These are phyloP conservation scores for Eleusine coracana DNA, from an alignment of 176 grass and related monocot species.

Conservation along the genomic window DNA sequence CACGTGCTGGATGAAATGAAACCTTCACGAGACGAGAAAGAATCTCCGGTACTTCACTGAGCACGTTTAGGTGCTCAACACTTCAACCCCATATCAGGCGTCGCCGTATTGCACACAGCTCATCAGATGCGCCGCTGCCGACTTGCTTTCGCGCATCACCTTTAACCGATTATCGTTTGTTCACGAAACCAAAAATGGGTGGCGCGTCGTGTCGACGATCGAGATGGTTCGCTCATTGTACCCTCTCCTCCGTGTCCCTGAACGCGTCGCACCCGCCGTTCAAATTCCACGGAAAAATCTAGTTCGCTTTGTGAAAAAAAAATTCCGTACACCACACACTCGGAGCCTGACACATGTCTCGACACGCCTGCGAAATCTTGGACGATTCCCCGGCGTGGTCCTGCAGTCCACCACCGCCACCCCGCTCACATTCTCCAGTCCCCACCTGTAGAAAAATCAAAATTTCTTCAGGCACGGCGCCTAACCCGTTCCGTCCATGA, in stretches of 20 bases:
- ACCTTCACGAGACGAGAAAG: background rate
- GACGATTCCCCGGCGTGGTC: slow-evolving; percentile 17
- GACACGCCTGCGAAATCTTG: slow-evolving; percentile 34
- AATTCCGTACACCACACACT: background rate
- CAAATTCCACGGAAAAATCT: background rate
- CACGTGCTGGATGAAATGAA: background rate
- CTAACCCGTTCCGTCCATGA: background rate
- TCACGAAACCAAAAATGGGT: background rate
- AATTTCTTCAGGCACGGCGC: too few relatives aligned
- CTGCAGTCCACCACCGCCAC: background rate
- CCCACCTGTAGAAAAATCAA: background rate
- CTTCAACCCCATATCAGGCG: too few relatives aligned
- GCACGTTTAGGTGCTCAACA: too few relatives aligned
- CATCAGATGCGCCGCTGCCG: background rate
- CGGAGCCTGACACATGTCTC: background rate
- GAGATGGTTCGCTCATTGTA: background rate
- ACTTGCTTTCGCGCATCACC: background rate
- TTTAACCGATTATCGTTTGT: background rate
- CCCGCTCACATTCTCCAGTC: background rate
- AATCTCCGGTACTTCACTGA: background rate
- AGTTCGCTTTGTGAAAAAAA: too few relatives aligned
- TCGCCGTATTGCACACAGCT: background rate
- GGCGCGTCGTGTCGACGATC: background rate
- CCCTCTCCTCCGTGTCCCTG: background rate
- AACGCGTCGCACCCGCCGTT: background rate